Evolutionary conservation across 768 basidiomycete species (phyloP), one percentile per base, ranked within the genome.

Genomic region (Agaricus sinodeliciosus): DNA sequence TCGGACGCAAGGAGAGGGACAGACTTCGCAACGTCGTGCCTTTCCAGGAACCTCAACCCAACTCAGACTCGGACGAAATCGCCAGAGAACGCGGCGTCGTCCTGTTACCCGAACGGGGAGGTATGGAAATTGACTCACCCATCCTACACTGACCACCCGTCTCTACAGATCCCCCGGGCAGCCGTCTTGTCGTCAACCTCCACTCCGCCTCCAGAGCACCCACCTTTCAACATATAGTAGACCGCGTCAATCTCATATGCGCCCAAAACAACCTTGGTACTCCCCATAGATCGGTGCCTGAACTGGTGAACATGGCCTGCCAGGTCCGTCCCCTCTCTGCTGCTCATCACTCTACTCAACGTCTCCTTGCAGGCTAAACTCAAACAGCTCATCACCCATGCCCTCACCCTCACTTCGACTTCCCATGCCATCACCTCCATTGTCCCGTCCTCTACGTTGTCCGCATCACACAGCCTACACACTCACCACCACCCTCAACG

Each of bases 371-470:
- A 90, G 87, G 86, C 86, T 15, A 88, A 89, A 63, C 74, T 92
- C 3, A 92, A 92, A 62, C 86, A 90, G 54, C 78, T 91, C 25
- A 85, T 92, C 57, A 87, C 84, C 1, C 87, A 87, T 59, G 87
- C 89, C 4, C 66, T 92, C 27, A 84, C 87, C 2, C 70, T 90
- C 9, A 90, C 87, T 2, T 81, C 87, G 0, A 77, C 82, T 7
- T 90, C 89, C 5, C 80, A 85, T 58, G 81, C 86, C 26, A 84
- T 90, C 58, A 78, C 83, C 6, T 90, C 89, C 43, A 89, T 92
- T 44, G 74, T 72, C 9, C 81, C 86, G 0, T 81, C 85, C 42
- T 74, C 72, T 12, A 73, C 80, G 1, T 59, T 60, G 15, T 51
- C 51, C 35, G 43, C 40, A 27, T 47, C 35, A 22, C 57, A 47